phyloP scores from a whole-genome alignment of 495 filamentous ascomycete genomes.

The Neurospora discreta region DNA sequence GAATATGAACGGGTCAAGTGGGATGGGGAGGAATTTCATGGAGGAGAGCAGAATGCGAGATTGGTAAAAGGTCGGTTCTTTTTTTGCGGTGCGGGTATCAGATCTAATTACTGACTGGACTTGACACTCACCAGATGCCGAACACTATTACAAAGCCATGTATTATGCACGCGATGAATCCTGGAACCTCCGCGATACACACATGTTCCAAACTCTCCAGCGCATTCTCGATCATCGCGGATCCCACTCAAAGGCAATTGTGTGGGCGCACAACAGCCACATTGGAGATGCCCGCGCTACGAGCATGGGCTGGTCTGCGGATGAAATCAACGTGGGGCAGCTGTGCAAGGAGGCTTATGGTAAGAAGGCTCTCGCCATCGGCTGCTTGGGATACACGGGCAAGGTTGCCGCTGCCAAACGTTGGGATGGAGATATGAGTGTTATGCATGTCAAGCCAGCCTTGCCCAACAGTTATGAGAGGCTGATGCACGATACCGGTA shows the following conservation, averaged over 20 bases:
- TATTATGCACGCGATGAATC: slow-evolving; percentile 44
- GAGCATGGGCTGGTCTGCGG: slow-evolving; percentile 38
- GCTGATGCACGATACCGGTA: slow-evolving; percentile 22
- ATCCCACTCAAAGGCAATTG: slow-evolving; percentile 35
- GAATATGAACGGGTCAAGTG: slow-evolving; percentile 26
- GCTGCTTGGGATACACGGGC: slow-evolving; percentile 43
- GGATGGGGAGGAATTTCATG: slow-evolving; percentile 43
- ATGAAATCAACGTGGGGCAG: slow-evolving; percentile 47
- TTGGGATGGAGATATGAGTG: slow-evolving; percentile 47
- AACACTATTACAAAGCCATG: slow-evolving; percentile 49
- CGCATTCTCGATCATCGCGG: slow-evolving; percentile 36
- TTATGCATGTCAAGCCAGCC: slow-evolving; percentile 31
- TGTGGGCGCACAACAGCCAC: slow-evolving; percentile 54
- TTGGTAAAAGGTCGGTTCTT: slow-evolving; percentile 30
- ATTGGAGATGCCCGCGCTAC: slow-evolving; percentile 48
- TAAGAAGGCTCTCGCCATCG: slow-evolving; percentile 36
- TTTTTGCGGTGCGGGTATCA: background rate
- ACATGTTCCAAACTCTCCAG: slow-evolving; percentile 46
- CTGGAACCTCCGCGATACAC: slow-evolving; percentile 47
- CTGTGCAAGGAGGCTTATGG: slow-evolving; percentile 42
- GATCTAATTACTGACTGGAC: background rate
- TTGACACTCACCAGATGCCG: slow-evolving; percentile 28
- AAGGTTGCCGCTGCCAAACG: slow-evolving; percentile 45
- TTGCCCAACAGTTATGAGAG: slow-evolving; percentile 25
- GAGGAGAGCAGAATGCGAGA: slow-evolving; percentile 44